These are phyloP conservation scores for Alloteropsis semialata DNA, from an alignment of 176 grass and related monocot genomes.

Conservation along the genomic window DNA sequence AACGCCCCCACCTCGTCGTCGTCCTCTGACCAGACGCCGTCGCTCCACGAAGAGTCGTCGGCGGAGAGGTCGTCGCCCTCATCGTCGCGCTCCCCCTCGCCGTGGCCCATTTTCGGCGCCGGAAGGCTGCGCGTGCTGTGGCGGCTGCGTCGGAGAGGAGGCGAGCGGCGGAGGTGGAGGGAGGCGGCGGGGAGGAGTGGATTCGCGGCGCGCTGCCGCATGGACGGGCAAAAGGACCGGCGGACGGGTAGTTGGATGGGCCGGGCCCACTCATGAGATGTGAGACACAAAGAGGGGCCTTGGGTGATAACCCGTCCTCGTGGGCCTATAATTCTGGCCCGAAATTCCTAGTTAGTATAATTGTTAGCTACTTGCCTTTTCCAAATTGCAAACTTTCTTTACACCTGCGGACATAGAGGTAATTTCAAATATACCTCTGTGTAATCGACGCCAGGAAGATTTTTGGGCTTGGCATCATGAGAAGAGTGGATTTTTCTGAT, in stretches of 20 bases:
- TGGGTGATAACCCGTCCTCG: too few relatives aligned
- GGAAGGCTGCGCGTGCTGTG: not conserved
- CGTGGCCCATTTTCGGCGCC: conserved; percentile 16
- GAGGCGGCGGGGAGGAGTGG: not conserved
- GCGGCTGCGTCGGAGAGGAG: not conserved
- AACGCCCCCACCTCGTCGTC: conserved; percentile 19
- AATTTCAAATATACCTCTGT: too few relatives aligned
- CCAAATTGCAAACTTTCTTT: too few relatives aligned
- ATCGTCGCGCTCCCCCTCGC: not conserved
- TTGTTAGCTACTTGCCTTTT: too few relatives aligned
- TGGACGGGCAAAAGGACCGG: not conserved
- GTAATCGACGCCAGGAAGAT: too few relatives aligned
- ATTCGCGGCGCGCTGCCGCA: not conserved
- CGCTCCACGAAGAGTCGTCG: conserved; percentile 48
- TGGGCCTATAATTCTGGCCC: too few relatives aligned
- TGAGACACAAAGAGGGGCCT: too few relatives aligned
- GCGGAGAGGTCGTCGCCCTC: conserved; percentile 20
- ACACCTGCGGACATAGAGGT: too few relatives aligned
- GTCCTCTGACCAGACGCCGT: conserved; percentile 40
- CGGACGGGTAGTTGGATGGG: not conserved
- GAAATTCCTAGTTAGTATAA: too few relatives aligned
- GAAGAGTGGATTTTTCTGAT: too few relatives aligned
- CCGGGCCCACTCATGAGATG: too few relatives aligned
- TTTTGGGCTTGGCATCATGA: too few relatives aligned
- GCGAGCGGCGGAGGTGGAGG: not conserved